Evolutionary conservation across 495 filamentous ascomycete genomes (phyloP).

Genomic region (Jackrogersella minutella): DNA sequence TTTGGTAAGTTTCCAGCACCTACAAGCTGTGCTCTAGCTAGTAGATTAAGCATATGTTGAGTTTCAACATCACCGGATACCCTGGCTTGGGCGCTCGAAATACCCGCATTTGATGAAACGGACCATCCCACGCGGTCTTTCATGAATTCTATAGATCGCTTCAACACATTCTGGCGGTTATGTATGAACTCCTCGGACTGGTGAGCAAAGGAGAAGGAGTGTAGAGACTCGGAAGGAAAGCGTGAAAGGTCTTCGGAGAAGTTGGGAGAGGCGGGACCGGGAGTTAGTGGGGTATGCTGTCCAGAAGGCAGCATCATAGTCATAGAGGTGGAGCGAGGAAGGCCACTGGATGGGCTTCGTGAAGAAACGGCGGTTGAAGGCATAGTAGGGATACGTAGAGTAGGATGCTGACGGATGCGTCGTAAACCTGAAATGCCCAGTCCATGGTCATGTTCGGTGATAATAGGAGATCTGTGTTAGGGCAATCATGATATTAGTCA

Average conservation of each 20-base stretch:
- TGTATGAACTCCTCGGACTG: constrained; percentile 92
- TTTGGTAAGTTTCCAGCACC: constrained; percentile 61
- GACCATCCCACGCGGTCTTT: constrained; percentile 88
- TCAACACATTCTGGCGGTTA: constrained; percentile 90
- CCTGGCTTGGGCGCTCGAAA: constrained; percentile 83
- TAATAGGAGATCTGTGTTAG: constrained; percentile 56
- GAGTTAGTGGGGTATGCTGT: constrained; percentile 56
- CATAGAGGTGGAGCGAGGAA: constrained; percentile 71
- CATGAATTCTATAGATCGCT: constrained; percentile 97
- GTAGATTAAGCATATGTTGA: constrained; percentile 88
- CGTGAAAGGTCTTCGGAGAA: constrained; percentile 88
- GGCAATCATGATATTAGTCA: constrained; percentile 36
- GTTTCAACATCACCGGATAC: constrained; percentile 83
- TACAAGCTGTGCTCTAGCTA: constrained; percentile 79
- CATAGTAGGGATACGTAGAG: constrained; percentile 68
- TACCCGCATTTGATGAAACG: constrained; percentile 58
- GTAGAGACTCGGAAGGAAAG: constrained; percentile 94
- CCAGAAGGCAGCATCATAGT: constrained; percentile 56
- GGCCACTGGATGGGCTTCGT: constrained; percentile 66
- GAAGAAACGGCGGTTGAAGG: constrained; percentile 64
- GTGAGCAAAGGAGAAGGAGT: constrained; percentile 98
- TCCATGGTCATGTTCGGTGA: constrained; percentile 66
- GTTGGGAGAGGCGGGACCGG: constrained; percentile 71
- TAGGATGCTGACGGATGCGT: constrained; percentile 84
- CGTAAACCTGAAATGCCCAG: constrained; percentile 78